Conservation (phyloP, 2,329 filamentous ascomycete genomes). For the Calonectria hongkongensis region DNA sequence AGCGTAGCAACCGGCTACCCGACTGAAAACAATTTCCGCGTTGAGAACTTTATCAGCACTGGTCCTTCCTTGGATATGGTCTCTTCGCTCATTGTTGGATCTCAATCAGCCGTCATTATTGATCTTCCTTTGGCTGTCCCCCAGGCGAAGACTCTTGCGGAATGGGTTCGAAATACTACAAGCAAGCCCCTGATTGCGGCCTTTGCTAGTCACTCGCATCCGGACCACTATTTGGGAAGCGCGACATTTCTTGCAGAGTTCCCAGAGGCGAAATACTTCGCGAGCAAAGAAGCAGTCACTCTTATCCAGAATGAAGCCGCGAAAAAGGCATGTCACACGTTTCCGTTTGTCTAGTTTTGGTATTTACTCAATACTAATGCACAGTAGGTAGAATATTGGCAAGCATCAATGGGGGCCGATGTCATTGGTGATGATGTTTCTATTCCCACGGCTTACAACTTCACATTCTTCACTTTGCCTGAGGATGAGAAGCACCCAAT, state of each 20-base stretch:
- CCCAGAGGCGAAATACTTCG: conserved; percentile 38
- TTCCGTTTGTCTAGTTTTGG: background rate
- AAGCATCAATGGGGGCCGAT: conserved; percentile 24
- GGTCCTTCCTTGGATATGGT: conserved; percentile 40
- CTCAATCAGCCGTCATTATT: conserved; percentile 40
- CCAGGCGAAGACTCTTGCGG: conserved; percentile 34
- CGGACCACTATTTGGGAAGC: conserved; percentile 41
- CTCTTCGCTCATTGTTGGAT: conserved; percentile 43
- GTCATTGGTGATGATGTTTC: conserved; percentile 23
- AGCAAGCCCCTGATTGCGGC: conserved; percentile 43
- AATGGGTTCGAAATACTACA: conserved; percentile 39
- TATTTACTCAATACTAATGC: background rate
- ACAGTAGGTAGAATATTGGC: conserved; percentile 24
- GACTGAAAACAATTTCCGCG: background rate
- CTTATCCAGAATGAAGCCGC: conserved; percentile 37
- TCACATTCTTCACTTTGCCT: conserved; percentile 41
- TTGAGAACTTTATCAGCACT: conserved; percentile 36
- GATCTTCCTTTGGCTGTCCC: conserved; percentile 37
- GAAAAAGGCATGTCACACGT: conserved; percentile 30
- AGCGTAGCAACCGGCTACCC: background rate
- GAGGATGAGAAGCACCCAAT: conserved; percentile 37
- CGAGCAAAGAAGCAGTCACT: conserved; percentile 28
- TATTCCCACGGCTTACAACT: conserved; percentile 37
- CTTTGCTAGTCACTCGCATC: conserved; percentile 41
- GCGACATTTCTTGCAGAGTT: conserved; percentile 35